Evolutionary conservation across 2,329 filamentous ascomycete genomes (phyloP), one percentile per base, ranked within the genome.

Genomic region (Penicillium sp.): DNA sequence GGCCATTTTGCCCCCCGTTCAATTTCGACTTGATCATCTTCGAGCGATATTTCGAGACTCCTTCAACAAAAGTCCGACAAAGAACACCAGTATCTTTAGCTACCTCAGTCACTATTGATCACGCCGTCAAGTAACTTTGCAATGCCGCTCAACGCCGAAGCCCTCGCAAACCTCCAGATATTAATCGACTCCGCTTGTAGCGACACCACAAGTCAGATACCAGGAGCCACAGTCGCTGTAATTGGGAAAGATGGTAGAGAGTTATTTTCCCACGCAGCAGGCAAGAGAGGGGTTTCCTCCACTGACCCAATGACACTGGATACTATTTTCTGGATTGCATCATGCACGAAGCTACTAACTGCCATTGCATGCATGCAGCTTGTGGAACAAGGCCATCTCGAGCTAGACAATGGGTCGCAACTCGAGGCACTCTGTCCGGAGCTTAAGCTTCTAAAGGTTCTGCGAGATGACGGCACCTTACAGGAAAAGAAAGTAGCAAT

Each of bases 331-430:
- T 38, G 34, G 34, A 38, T 83, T 18, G 79, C 79, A 1, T 79
- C 76, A 1, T 81, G 78, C 62, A 80, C 77, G 1, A 79, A 79
- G 59, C 60, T 79, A 47, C 59, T 79, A 0, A 65, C 65, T 3
- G 70, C 68, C 0, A 72, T 79, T 39, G 76, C 76, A 0, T 76
- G 73, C 44, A 75, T 79, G 75, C 77, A 80, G 57, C 65, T 77
- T 6, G 72, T 78, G 3, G 76, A 79, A 56, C 66, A 74, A 52
- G 74, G 73, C 0, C 63, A 64, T 13, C 57, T 80, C 4, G 58
- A 58, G 0, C 63, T 79, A 1, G 77, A 79, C 52, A 74, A 78
- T 56, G 57, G 58, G 1, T 60, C 8, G 34, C 34, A 38, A 9
- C 16, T 16, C n/a, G 34, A 38, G 34, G 5, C 16, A 21, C 34